Evolutionary conservation across 805 yeast species (phyloP).

Genomic region (Metschnikowia henanensis): DNA sequence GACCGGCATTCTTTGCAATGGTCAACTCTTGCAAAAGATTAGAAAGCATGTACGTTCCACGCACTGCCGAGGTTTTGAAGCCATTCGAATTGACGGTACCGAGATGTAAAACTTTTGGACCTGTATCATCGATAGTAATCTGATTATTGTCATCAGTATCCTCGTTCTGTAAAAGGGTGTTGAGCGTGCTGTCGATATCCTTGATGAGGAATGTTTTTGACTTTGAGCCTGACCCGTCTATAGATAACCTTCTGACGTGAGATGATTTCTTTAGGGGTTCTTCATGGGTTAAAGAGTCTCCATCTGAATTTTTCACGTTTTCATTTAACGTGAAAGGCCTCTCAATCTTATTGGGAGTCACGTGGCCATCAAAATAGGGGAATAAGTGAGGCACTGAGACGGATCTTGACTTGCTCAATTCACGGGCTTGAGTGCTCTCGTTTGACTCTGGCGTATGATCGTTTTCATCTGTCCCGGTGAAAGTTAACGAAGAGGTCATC

Average conservation of each 20-base stretch:
- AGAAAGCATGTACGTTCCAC: conserved; percentile 89
- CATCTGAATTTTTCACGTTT: background rate
- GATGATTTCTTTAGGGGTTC: background rate
- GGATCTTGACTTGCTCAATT: conserved; percentile 1
- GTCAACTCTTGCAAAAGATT: conserved; percentile 87
- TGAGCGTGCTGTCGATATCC: conserved; percentile 72
- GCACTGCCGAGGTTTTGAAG: conserved; percentile 63
- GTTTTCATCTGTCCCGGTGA: background rate
- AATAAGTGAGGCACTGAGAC: background rate
- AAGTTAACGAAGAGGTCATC: background rate
- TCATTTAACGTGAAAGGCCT: background rate
- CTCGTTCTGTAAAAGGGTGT: conserved; percentile 67
- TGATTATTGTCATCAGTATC: conserved; percentile 86
- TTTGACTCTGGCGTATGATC: background rate
- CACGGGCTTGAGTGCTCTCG: background rate
- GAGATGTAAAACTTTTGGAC: conserved; percentile 76
- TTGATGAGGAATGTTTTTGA: conserved; percentile 64
- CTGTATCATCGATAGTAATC: conserved; percentile 81
- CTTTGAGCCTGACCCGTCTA: conserved; percentile 10
- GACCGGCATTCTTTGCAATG: conserved; percentile 77
- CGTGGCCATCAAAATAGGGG: background rate
- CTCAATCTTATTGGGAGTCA: background rate
- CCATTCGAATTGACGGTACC: conserved; percentile 89
- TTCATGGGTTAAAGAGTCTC: background rate
- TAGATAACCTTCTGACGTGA: conserved; percentile 5